Base-by-base conservation (phyloP, 257 asterid species). In the Fraxinus anomala region DNA sequence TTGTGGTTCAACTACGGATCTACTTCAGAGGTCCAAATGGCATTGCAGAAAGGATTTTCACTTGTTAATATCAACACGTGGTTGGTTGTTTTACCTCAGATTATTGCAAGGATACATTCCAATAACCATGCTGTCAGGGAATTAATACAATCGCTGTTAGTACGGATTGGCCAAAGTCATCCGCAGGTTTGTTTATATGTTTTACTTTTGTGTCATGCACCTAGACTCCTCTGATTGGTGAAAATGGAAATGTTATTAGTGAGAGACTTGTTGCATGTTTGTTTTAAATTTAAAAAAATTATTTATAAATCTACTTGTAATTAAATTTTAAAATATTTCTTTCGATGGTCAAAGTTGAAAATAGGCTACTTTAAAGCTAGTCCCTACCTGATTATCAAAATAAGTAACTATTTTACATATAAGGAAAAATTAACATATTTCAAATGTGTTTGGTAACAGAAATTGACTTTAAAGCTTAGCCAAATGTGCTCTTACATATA, bases 1-100 rank as follows among this genome's bases (percentile, higher is more conserved):
- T 81, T 96, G 86, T 96, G 99, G 99, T 96, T 96, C 92, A 96
- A 96, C 92, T 95, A 96, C 87, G 98, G 99, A 79, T 90, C 96
- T 88, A 92, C 97, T 77, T 80, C 97, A 76, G 98, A 96, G 82
- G 99, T 96, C 81, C 99, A 96, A 86, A 85, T 79, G 93, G 99
- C 99, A 75, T 77, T 96, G 79, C 96, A 96, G 89, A 92, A 79
- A 82, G 99, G 99, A 74, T 93, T 96, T 87, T 83, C 92, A 23
- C 97, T 89, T 80, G 99, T 96, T 82, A 96, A 91, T 79, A 96
- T 96, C 88, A 93, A 96, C 86, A 96, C 98, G 47, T 96, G 99
- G 99, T 81, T 96, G 94, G 99, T 89, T 84, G 99, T 96, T 79
- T 89, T 96, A 85, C 99, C 99, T 44, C 99, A 93, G 89, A 96